phyloP scores from a whole-genome alignment of 176 grass and related monocot genomes.

The Miscanthus lutarioriparius region DNA sequence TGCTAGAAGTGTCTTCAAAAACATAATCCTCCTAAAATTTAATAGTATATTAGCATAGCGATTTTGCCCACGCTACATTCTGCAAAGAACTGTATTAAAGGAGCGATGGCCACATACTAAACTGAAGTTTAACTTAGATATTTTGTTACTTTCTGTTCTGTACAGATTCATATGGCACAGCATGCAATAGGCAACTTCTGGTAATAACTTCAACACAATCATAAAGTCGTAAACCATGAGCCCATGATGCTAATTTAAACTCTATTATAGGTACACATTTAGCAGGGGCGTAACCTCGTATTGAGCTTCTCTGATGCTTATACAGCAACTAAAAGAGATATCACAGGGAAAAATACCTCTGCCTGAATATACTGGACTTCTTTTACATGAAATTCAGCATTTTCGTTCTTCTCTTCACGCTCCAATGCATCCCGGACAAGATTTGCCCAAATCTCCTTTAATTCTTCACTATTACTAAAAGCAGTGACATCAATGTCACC shows the following conservation, averaged over 20 bases:
- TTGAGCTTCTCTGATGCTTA: not conserved
- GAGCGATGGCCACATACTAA: not conserved
- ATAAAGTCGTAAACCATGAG: not conserved
- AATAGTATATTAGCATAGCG: not conserved
- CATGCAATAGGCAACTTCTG: conserved; percentile 15
- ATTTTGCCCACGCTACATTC: not conserved
- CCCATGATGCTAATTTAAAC: conserved; percentile 1
- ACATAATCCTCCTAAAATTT: conserved; percentile 8
- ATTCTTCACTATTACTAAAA: conserved; percentile 66
- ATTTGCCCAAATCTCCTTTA: conserved; percentile 87
- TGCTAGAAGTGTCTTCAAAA: not conserved
- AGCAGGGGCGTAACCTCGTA: not conserved
- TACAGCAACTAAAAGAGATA: conserved; percentile 16
- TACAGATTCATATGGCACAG: not conserved
- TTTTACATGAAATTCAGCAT: conserved; percentile 85
- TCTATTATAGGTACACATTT: not conserved
- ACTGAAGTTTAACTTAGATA: conserved; percentile 9
- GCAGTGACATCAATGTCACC: conserved; percentile 98
- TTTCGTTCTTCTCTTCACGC: conserved; percentile 78
- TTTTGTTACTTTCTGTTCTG: conserved; percentile 18
- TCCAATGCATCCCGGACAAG: conserved; percentile 75
- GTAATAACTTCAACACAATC: conserved; percentile 15
- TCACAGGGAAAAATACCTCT: conserved; percentile 53
- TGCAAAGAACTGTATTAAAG: conserved; percentile 13
- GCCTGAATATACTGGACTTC: conserved; percentile 98